Base-by-base conservation (phyloP, 2,329 filamentous ascomycete species). In the Pseudocercospora musae region DNA sequence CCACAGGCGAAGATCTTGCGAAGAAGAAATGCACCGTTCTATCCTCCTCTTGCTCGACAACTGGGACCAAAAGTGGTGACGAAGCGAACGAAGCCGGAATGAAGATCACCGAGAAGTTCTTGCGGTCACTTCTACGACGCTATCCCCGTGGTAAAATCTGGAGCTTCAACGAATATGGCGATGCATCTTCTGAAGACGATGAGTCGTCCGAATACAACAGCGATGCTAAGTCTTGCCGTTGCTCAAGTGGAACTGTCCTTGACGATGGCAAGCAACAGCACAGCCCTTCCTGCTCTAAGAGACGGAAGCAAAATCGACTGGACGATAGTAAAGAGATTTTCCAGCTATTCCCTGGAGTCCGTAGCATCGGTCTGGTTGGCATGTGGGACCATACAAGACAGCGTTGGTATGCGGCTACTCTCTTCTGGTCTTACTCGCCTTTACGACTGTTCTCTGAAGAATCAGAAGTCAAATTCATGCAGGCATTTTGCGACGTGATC, bases 361-460 rank as follows among this genome's bases (percentile, higher is more conserved):
- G 77, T 0, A 81, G 82, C 61, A 72, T 85, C 3, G 74, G 82
- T 4, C 80, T 85, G 44, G 73, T 83, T 3, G 82, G 82, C 0
- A 70, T 84, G 11, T 85, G 81, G 81, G 82, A 85, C 67, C 77
- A 79, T 15, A 78, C 77, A 11, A 62, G 70, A 29, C 68, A 71
- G 21, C 65, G 72, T 6, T 75, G 73, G 72, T 73, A 67, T 59
- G 68, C 69, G 7, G 72, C 70, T 3, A 67, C 66, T n/a, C 63
- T 80, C 21, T 75, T 79, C 4, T 81, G 79, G 57, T 81, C 81
- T 29, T 81, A 81, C 50, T 80, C 76, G 8, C 70, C 77, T 6
- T 72, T 78, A 6, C 74, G 76, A 4, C 74, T 80, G n/a, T 75
- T 80, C 42, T 75, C 75, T 4, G 73, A 73, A 46, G 72, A 76